Base-by-base conservation (phyloP, 495 filamentous ascomycete genomes). In the Aspergillus coremiiformis region DNA sequence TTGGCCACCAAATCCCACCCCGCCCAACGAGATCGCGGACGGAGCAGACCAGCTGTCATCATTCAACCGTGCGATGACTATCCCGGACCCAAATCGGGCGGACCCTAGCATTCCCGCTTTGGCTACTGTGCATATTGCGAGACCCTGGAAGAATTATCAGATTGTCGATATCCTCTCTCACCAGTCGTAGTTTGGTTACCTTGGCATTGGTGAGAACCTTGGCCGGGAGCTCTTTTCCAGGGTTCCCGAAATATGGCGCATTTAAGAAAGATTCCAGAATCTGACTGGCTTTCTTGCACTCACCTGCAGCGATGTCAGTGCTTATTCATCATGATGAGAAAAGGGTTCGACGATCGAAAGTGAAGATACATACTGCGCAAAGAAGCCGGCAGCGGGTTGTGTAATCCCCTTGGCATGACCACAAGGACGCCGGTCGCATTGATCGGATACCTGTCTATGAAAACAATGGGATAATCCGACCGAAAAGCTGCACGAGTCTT, bases 21-120 rank as follows among this genome's bases (percentile, higher is more conserved):
- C 92, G 15, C 82, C 84, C 4, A 86, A 89, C 14, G 82, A 83
- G 49, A 98, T 90, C 15, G 91, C 92, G 8, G 87, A 89, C 3
- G 93, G 93, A 2, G 93, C 92, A 37, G 87, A 91, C 93, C 93
- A 98, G 46, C 77, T 77, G 32, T 90, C 92, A 72, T 96, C 85
- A 35, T 82, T 71, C 11, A 95, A 81, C 39, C 91, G 84, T n/a
- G 92, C 88, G 53, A 97, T 85, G 41, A 97, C 89, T 22, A 98
- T 71, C 0, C 93, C 93, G 46, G 89, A 93, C 49, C 93, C 93
- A 61, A 94, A 91, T 43, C 92, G 84, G 35, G 77, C 84, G 5
- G 89, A 90, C 23, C 90, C 89, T 45, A 96, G 77, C 69, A 96
- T 95, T 23, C 90, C 93, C 51, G 85, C 85, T 74, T 94, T 93